A percentile compares a stretch with the other conserved stretches of the same genome.
Evolutionary conservation across 2,329 filamentous ascomycete species (phyloP).

Genomic region (Diaporthe velutina): DNA sequence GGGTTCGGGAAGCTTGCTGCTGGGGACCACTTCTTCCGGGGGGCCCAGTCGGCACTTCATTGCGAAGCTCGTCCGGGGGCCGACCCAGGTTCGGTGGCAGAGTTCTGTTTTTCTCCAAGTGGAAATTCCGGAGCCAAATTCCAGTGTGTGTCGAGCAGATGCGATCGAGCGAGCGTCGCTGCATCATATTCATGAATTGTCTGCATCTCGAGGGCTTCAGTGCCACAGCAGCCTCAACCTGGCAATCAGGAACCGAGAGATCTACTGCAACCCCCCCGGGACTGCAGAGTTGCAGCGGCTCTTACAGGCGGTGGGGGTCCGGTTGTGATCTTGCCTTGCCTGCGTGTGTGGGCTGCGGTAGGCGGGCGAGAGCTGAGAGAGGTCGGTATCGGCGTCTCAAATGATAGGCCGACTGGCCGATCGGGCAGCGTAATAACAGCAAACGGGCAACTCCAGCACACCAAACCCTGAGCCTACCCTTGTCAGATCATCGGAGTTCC

Average conservation of each 20-base stretch:
- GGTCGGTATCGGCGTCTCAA: conserved; percentile 27
- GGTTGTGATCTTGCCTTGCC: neutral
- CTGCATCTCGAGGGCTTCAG: neutral
- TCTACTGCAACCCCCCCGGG: conserved; percentile 1
- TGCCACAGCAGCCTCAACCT: neutral
- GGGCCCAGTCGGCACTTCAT: conserved; percentile 6
- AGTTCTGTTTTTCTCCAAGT: neutral
- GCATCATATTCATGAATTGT: neutral
- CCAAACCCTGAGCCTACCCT: conserved; percentile 26
- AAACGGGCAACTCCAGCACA: conserved; percentile 27
- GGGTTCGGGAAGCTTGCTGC: neutral
- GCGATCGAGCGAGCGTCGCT: neutral
- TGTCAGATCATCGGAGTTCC: conserved; percentile 29
- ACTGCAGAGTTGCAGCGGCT: conserved; percentile 20
- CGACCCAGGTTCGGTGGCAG: neutral
- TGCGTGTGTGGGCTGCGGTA: neutral
- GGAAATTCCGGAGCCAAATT: too few relatives aligned
- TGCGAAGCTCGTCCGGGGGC: conserved; percentile 9
- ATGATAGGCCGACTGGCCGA: conserved; percentile 28
- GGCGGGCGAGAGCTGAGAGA: conserved; percentile 11
- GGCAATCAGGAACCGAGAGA: conserved; percentile 9
- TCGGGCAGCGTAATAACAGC: conserved; percentile 19
- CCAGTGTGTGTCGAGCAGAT: neutral
- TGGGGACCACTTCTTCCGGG: neutral
- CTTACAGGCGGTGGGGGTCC: conserved; percentile 10